These are phyloP conservation scores for Ascoidea tarda DNA, from an alignment of 805 yeast genomes.

Conservation along the genomic window DNA sequence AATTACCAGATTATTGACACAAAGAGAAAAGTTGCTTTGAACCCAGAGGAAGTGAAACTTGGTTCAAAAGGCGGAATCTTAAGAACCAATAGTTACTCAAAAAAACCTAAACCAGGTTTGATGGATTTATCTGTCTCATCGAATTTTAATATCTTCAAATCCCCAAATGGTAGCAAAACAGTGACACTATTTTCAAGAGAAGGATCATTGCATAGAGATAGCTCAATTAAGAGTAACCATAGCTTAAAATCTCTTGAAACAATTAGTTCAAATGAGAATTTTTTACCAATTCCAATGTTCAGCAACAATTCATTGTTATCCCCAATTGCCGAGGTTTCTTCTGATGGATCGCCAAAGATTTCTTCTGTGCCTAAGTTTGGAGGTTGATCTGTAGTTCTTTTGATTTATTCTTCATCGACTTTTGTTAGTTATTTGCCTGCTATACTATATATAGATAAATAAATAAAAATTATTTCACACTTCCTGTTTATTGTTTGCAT, in stretches of 20 bases:
- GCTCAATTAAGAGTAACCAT: neutral
- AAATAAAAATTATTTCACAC: too few relatives aligned
- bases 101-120: slow-evolving; percentile 5
- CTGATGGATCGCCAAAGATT: neutral
- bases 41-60: neutral
- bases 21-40: neutral
- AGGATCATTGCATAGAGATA: too few relatives aligned
- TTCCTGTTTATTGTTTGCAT: too few relatives aligned
- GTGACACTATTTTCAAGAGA: neutral
- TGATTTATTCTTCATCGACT: too few relatives aligned
- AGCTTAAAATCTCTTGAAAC: slow-evolving; percentile 5
- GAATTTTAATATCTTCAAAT: neutral
- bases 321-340: neutral
- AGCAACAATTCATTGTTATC: neutral
- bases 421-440: too few relatives aligned
- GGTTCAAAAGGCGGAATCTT: slow-evolving; percentile 2
- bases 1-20: slow-evolving; percentile 4
- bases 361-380: neutral
- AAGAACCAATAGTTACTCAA: slow-evolving; percentile 10
- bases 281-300: neutral
- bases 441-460: too few relatives aligned
- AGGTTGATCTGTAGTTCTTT: too few relatives aligned
- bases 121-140: neutral
- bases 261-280: neutral
- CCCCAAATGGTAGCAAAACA: neutral